Base-by-base conservation (phyloP, 495 filamentous ascomycete genomes). In the Neurospora africana region DNA sequence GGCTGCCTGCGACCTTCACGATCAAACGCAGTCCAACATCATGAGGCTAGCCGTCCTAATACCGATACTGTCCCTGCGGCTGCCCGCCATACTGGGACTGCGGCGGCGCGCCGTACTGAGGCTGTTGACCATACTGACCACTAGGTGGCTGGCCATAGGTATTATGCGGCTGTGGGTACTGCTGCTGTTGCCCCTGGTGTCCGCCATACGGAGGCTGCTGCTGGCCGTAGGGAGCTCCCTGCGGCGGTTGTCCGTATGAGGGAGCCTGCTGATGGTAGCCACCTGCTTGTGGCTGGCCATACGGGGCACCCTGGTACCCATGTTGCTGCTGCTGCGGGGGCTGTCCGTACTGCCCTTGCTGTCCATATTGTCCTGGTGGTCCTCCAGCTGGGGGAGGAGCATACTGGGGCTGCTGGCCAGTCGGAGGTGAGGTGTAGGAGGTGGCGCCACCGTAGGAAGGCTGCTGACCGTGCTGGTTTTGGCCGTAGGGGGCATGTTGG, bases 231-330 rank as follows among this genome's bases (percentile, higher is more conserved):
- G 71, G 71, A 30, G 65, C 72, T 58, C 69, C 43, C 43, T 74
- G 68, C 13, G 65, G 67, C 19, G 69, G 53, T 39, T 69, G 71
- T 19, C 43, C 61, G 65, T 78, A 76, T 9, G 74, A 61, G 19
- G 69, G 72, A 17, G 70, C 72, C 53, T 82, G 75, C 38, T 78
- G 77, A 9, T 76, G 75, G 65, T 80, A 78, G 1, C 73, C 74
- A 30, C 76, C 70, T 44, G 8, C 41, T 39, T 71, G 75, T 9
- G 78, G 74, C 65, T 76, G 76, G 5, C 72, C 75, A 35, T 58
- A 58, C 11, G 76, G 75, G 15, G 36, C 36, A 74, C 78, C 71
- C 40, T 27, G 23, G 5, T 58, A 58, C 21, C 76, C 76, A 44
- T 44, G n/a, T 44, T 44, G 41, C 41, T 44, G 41, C 41, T 44